Percentiles rank a stretch among this genome's conserved stretches.
These are phyloP conservation scores for Kodamaea laetipori DNA, from an alignment of 805 yeast genomes.

Conservation along the genomic window DNA sequence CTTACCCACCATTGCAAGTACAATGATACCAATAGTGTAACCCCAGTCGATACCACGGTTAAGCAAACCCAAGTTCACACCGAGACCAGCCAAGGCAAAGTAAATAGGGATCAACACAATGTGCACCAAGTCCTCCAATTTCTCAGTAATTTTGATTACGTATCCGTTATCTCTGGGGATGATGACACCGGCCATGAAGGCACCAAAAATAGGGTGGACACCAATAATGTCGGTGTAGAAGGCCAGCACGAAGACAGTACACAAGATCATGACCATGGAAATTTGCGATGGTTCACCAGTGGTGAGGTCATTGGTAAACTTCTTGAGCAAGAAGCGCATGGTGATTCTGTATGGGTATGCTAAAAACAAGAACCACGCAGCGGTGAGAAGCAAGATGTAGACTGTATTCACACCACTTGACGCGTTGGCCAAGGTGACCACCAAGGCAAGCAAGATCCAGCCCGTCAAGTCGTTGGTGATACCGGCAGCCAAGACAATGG, in stretches of 20 bases:
- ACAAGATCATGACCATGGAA: slow-evolving; percentile 56
- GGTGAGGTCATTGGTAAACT: slow-evolving; percentile 54
- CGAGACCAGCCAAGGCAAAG: slow-evolving; percentile 78
- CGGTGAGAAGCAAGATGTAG: slow-evolving; percentile 63
- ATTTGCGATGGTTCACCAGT: slow-evolving; percentile 64
- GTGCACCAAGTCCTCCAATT: slow-evolving; percentile 76
- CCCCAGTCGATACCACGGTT: slow-evolving; percentile 77
- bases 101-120: slow-evolving; percentile 73
- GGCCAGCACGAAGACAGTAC: slow-evolving; percentile 63
- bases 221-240: slow-evolving; percentile 84
- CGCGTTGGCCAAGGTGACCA: slow-evolving; percentile 76
- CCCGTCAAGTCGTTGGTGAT: slow-evolving; percentile 78
- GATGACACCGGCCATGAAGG: slow-evolving; percentile 73
- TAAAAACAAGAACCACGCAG: slow-evolving; percentile 69
- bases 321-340: slow-evolving; percentile 47
- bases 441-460: slow-evolving; percentile 76
- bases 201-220: slow-evolving; percentile 85
- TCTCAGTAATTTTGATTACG: slow-evolving; percentile 67
- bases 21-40: slow-evolving; percentile 66
- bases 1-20: slow-evolving; percentile 69
- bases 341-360: slow-evolving; percentile 56
- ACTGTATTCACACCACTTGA: slow-evolving; percentile 67
- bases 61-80: slow-evolving; percentile 64
- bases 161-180: slow-evolving; percentile 77
- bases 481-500: slow-evolving; percentile 77